Conservation (phyloP, 768 basidiomycete genomes). For the Kwoniella botswanensis region DNA sequence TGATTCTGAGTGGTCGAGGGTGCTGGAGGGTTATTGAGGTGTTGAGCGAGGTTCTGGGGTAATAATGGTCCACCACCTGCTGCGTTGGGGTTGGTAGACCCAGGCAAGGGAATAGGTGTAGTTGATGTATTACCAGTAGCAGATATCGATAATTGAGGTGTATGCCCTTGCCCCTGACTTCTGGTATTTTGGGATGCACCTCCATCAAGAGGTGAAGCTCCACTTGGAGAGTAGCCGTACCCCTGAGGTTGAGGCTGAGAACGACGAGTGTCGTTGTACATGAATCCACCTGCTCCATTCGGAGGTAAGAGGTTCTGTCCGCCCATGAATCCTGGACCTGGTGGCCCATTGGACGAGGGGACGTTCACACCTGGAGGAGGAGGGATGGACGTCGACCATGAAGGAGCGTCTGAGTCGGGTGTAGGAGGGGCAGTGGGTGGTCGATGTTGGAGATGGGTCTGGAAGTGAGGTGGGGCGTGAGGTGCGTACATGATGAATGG, state of each 20-base stretch:
- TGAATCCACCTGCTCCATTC: not conserved
- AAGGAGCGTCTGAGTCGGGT: slow-evolving; percentile 24
- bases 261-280: slow-evolving; percentile 7
- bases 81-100: slow-evolving; percentile 24
- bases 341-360: not conserved
- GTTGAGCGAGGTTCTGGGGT: slow-evolving; percentile 51
- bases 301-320: not conserved
- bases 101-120: slow-evolving; percentile 14
- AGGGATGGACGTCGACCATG: slow-evolving; percentile 1
- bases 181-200: not conserved
- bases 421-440: slow-evolving; percentile 36
- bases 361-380: slow-evolving; percentile 1
- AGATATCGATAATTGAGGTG: slow-evolving; percentile 13
- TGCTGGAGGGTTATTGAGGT: slow-evolving; percentile 57
- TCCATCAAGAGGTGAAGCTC: slow-evolving; percentile 10
- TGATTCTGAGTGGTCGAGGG: slow-evolving; percentile 16
- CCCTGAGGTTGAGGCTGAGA: not conserved
- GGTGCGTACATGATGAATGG: slow-evolving; percentile 15
- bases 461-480: slow-evolving; percentile 22
- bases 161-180: slow-evolving; percentile 20
- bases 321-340: slow-evolving; percentile 9
- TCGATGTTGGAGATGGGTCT: slow-evolving; percentile 19
- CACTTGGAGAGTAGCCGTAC: slow-evolving; percentile 1
- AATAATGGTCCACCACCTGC: slow-evolving; percentile 38
- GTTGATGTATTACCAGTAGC: not conserved